Evolutionary conservation across 2,329 filamentous ascomycete genomes (phyloP), one percentile per base, ranked within the genome.

Genomic region (Niveomyces coronatus): DNA sequence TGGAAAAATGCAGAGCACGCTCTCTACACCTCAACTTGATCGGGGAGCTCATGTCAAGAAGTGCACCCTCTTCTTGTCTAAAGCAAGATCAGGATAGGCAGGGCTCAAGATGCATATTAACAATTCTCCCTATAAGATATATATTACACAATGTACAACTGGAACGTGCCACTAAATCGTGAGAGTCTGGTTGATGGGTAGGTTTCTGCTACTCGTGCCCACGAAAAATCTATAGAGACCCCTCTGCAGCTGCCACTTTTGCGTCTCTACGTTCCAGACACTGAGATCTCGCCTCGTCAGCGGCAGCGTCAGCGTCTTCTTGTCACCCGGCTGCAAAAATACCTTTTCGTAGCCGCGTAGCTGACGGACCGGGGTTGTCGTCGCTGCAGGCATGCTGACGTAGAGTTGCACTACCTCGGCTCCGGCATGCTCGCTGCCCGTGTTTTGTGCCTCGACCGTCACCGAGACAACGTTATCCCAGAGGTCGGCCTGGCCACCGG

Each of bases 301-400:
- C 18, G 61, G 52, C 40, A 83, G 72, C 0, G 48, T 55, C 0
- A 78, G 57, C 0, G 58, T 64, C 13, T 58, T 55, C 14, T 56
- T 63, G 40, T 65, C 53, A 0, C 65, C 65, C 0, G 64, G 59
- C 11, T 62, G 57, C 31, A 82, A 45, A 13, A 58, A 60, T 0
- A 68, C 60, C 61, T 83, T 83, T 37, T 74, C 72, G 24, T 83
- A 83, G 6, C 79, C 78, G 7, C 79, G 64, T n/a, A 84, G 62
- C 52, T 82, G 76, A 28, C 67, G 61, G 1, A 65, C 56, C 0
- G 79, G 79, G 8, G 51, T 55, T n/a, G 4, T 50, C 1, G 66
- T 56, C 0, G 79, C 78, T 6, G 50, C 55, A 3, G 68, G 67
- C 15, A 68, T 62, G 3, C 58, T 60, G 11, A 71, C 47, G 38